A percentile compares a stretch with the other conserved stretches of the same genome.
phyloP scores from a whole-genome alignment of 768 basidiomycete genomes.

The Leccinum longicurvipes region DNA sequence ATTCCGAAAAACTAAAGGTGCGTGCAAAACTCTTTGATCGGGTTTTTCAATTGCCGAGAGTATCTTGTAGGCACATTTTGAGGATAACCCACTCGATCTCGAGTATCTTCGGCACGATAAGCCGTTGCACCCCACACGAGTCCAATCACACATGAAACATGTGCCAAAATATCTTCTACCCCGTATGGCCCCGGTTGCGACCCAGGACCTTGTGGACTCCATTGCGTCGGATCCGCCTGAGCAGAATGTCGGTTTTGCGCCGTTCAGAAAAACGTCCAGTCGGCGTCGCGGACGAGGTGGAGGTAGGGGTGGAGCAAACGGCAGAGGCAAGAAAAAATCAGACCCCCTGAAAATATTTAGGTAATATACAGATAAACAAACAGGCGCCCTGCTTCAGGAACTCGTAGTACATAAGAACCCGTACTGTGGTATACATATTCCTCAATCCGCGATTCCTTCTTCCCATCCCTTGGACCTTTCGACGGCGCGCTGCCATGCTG shows the following conservation, averaged over 20 bases:
- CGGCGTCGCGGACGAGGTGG: slow-evolving; percentile 52
- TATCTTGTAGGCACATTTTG: slow-evolving; percentile 81
- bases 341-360: slow-evolving; percentile 83
- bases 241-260: slow-evolving; percentile 55
- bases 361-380: slow-evolving; percentile 2
- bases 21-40: slow-evolving; percentile 12
- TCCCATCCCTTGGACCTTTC: slow-evolving; percentile 84
- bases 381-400: neutral
- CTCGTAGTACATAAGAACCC: neutral
- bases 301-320: slow-evolving; percentile 32
- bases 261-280: slow-evolving; percentile 60
- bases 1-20: slow-evolving; percentile 96
- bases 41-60: neutral
- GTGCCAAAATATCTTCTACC: slow-evolving; percentile 92
- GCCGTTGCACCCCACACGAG: slow-evolving; percentile 82
- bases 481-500: slow-evolving; percentile 86
- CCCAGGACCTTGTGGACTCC: slow-evolving; percentile 28
- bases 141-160: slow-evolving; percentile 95
- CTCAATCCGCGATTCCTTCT: slow-evolving; percentile 41
- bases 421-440: neutral
- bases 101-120: slow-evolving; percentile 94
- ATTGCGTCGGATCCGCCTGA: slow-evolving; percentile 5
- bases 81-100: slow-evolving; percentile 92
- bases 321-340: slow-evolving; percentile 60
- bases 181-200: slow-evolving; percentile 50